A percentile compares a stretch with the other conserved stretches of the same genome.
phyloP scores from a whole-genome alignment of 1,284 basidiomycete species.

The Leccinum cinnamomeum region DNA sequence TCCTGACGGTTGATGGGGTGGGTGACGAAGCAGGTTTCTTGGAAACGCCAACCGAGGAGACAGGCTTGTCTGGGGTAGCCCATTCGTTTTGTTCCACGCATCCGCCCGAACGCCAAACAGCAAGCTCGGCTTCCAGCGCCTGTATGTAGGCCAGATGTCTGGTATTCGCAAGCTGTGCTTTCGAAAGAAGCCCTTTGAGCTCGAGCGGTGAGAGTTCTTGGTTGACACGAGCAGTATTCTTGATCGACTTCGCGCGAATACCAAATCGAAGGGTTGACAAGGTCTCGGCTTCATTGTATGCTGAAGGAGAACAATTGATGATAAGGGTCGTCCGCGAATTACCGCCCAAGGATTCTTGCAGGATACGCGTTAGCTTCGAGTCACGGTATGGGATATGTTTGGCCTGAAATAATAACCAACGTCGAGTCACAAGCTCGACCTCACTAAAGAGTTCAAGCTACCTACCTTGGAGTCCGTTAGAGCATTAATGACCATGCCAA shows the following conservation, averaged over 20 bases:
- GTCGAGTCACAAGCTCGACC: conserved; percentile 7
- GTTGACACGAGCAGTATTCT: conserved; percentile 99
- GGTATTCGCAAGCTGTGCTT: conserved; percentile 85
- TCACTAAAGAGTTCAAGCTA: conserved; percentile 8
- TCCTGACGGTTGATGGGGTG: conserved; percentile 62
- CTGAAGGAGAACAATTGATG: conserved; percentile 98
- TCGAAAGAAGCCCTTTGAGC: conserved; percentile 89
- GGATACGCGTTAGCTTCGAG: conserved; percentile 97
- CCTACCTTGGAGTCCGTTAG: conserved; percentile 93
- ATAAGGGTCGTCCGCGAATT: conserved; percentile 99
- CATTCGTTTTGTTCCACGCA: conserved; percentile 86
- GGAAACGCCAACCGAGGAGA: conserved; percentile 41
- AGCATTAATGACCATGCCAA: conserved; percentile 99
- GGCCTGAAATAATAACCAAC: conserved; percentile 54
- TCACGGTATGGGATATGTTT: conserved; percentile 99
- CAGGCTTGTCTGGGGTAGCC: conserved; percentile 67
- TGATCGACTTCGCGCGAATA: conserved; percentile 99
- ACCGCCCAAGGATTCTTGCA: conserved; percentile 99
- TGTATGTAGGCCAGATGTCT: conserved; percentile 87
- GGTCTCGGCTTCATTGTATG: conserved; percentile 97
- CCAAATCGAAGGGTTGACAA: conserved; percentile 98
- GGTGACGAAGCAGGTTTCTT: conserved; percentile 67
- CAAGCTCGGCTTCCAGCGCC: conserved; percentile 88
- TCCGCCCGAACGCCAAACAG: conserved; percentile 88
- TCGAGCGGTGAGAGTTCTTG: conserved; percentile 96